Base-by-base conservation (phyloP, 129 eudicot species). In the Chrysanthemum seticuspe region DNA sequence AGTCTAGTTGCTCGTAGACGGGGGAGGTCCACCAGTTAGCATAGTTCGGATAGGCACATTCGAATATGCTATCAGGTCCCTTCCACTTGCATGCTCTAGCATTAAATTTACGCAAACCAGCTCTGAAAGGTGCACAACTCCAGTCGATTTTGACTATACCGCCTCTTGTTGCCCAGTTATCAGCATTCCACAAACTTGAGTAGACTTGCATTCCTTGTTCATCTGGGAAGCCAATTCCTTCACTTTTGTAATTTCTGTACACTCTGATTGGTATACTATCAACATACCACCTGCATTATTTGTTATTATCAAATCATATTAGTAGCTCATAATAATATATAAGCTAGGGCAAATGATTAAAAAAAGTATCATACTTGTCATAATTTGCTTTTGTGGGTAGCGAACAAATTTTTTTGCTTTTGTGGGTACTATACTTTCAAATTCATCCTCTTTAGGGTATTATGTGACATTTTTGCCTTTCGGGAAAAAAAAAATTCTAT, bases 181-280 rank as follows among this genome's bases (percentile, higher is more conserved):
- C 96, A 19, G 85, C 91, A 67, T 89, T 83, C 96, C 96, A 89
- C 4, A 86, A 69, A 83, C 89, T 89, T 19, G 91, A 64, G 64
- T 86, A 82, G 2, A 76, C 87, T 48, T 76, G 76, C 96, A 89
- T 86, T 34, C 84, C 85, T 79, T 86, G 96, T 61, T 76, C 57
- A 72, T 82, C 75, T n/a, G 96, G 91, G 78, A 62, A 89, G 1
- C 82, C 86, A 40, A 88, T 81, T 71, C 86, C 86, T 27, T 78
- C 50, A 71, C 58, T 77, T 65, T 73, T 57, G 73, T 83, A 77
- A 81, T 89, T 89, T 48, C 82, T 77, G 86, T 60, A 86, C 3
- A 89, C 96, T 59, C 96, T 76, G 56, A 86, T 80, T 5, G 91
- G 89, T 18, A 80, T 60, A 14, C 80, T 67, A 68, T 88, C 91